phyloP scores from a whole-genome alignment of 1,284 basidiomycete genomes.

The Pholiota adiposa region DNA sequence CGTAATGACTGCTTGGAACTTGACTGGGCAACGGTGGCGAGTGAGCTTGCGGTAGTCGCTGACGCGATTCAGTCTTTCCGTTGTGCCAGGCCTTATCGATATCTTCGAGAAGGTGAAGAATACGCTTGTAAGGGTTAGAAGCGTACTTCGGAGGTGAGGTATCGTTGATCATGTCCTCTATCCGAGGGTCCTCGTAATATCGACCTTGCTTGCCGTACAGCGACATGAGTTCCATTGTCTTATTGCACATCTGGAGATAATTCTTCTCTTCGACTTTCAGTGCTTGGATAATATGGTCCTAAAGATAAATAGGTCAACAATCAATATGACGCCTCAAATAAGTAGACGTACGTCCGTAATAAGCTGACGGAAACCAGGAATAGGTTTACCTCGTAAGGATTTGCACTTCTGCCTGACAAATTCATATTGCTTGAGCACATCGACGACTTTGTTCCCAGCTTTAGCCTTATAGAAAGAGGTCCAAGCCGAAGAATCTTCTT shows the following conservation, averaged over 20 bases:
- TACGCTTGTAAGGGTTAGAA: conserved; percentile 49
- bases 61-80: conserved; percentile 17
- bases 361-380: conserved; percentile 35
- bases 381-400: conserved; percentile 41
- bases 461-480: conserved; percentile 44
- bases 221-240: conserved; percentile 51
- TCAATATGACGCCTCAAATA: neutral
- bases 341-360: conserved; percentile 24
- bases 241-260: conserved; percentile 54
- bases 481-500: conserved; percentile 41
- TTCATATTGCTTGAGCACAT: conserved; percentile 48
- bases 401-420: conserved; percentile 50
- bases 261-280: conserved; percentile 47
- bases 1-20: neutral
- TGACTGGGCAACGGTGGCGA: conserved; percentile 1
- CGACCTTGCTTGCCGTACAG: conserved; percentile 62
- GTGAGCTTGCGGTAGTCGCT: neutral
- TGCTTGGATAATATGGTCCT: conserved; percentile 61
- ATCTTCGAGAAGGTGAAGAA: conserved; percentile 50
- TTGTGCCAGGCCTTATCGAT: conserved; percentile 45
- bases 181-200: conserved; percentile 50
- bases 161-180: conserved; percentile 55
- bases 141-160: conserved; percentile 38
- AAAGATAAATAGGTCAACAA: neutral
- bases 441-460: conserved; percentile 37